Base-by-base conservation (phyloP, 441 rosid genomes). In the Euphorbia schlechtendalii region DNA sequence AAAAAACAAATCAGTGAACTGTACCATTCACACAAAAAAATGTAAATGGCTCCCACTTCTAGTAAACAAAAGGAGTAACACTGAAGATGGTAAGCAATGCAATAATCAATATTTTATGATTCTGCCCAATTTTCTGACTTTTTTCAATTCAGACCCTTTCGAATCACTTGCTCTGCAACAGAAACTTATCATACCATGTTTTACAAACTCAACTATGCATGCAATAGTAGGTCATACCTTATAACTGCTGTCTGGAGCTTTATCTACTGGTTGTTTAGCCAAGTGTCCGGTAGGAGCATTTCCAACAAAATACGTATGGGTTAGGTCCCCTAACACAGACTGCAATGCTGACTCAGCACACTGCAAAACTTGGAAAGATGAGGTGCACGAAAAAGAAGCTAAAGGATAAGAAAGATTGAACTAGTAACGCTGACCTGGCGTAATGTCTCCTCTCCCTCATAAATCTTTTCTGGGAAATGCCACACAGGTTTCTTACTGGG, bases 231-330 rank as follows among this genome's bases (percentile, higher is more conserved):
- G 48, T 61, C 43, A 69, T 84, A 86, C 96, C 97, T 86, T 88
- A 49, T 69, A 84, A 68, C 85, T 68, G 66, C 59, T 46, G 56
- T 79, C 84, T 14, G 74, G 80, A 14, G 65, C 71, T 67, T 71
- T 74, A 61, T 86, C 83, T 18, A 69, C 60, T 66, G 77, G 80
- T 66, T 80, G 77, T 4, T 80, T 69, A 61, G 66, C 92, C 81
- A 86, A 74, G 73, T 90, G 99, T 66, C 90, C 99, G 92, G 84
- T 93, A 30, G 96, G 99, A 74, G 96, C 92, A 74, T 90, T 93
- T 65, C 99, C 97, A 62, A 85, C 93, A 77, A 90, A 93, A 77
- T 88, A 90, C 15, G 96, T 86, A 62, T 82, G 88, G 27, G 90
- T 83, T 7, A 90, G 86, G 64, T 85, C 89, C 57, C 96, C 97